Conservation (phyloP, 2,329 filamentous ascomycete genomes). For the Xylariaceae sp. region DNA sequence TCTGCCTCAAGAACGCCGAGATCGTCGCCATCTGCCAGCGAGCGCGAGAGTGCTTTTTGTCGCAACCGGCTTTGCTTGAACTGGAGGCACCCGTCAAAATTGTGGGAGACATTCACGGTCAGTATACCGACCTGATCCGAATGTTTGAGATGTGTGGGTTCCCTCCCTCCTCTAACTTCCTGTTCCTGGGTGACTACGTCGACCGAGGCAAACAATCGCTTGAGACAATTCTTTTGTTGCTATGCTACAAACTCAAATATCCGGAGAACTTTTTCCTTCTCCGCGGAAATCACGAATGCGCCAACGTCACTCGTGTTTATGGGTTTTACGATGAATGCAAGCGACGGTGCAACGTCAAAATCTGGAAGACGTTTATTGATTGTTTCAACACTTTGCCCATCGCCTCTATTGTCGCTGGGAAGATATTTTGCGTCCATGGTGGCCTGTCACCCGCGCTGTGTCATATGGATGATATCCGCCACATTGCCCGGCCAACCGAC, state of each 20-base stretch:
- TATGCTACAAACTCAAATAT: slow-evolving; percentile 99
- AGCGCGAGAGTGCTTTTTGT: slow-evolving; percentile 81
- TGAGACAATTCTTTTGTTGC: slow-evolving; percentile 93
- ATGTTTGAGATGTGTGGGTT: slow-evolving; percentile 99
- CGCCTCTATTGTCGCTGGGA: slow-evolving; percentile 97
- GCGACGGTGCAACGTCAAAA: slow-evolving; percentile 97
- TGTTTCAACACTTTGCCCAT: slow-evolving; percentile 99
- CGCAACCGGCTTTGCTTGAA: slow-evolving; percentile 86
- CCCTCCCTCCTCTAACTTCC: slow-evolving; percentile 82
- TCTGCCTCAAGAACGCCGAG: slow-evolving; percentile 95
- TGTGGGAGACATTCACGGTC: slow-evolving; percentile 92
- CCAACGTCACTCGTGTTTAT: slow-evolving; percentile 97
- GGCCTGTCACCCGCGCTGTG: slow-evolving; percentile 85
- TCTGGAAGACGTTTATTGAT: slow-evolving; percentile 99
- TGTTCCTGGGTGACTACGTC: slow-evolving; percentile 98
- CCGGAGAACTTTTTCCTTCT: slow-evolving; percentile 99
- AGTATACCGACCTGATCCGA: slow-evolving; percentile 91
- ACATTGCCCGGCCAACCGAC: slow-evolving; percentile 91
- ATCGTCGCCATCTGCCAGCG: slow-evolving; percentile 90
- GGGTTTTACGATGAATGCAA: slow-evolving; percentile 99
- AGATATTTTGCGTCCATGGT: slow-evolving; percentile 97
- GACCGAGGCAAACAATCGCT: slow-evolving; percentile 98
- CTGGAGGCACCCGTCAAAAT: slow-evolving; percentile 95
- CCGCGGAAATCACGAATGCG: slow-evolving; percentile 97
- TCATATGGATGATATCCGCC: slow-evolving; percentile 97